These are phyloP conservation scores for Xylariaceae sp. DNA, from an alignment of 2,329 filamentous ascomycete species.

Conservation along the genomic window DNA sequence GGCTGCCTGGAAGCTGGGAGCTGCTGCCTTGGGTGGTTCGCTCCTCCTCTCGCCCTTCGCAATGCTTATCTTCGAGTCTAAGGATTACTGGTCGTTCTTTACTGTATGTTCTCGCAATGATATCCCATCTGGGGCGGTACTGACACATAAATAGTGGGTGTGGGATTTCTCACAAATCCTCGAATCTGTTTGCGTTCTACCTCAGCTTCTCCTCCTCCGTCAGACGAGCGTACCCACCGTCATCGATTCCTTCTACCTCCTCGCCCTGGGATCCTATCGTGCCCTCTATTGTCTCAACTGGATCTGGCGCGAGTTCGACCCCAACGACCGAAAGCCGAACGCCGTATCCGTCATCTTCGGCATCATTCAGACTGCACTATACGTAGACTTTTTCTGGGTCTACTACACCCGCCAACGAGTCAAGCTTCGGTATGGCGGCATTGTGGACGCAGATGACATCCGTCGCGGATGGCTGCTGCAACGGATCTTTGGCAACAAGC, in stretches of 20 bases:
- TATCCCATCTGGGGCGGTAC: not conserved
- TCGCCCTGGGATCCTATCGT: constrained; percentile 82
- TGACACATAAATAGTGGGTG: constrained; percentile 52
- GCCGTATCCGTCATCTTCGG: constrained; percentile 80
- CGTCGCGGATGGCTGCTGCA: constrained; percentile 79
- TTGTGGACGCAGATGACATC: constrained; percentile 88
- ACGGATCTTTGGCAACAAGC: constrained; percentile 65
- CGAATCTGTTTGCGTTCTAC: constrained; percentile 85
- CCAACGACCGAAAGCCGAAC: constrained; percentile 57
- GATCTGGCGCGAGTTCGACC: constrained; percentile 66
- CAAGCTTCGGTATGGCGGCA: constrained; percentile 81
- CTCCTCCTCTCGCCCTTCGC: constrained; percentile 67
- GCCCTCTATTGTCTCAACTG: constrained; percentile 89
- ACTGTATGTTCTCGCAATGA: constrained; percentile 38
- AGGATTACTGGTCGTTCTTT: constrained; percentile 44
- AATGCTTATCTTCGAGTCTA: constrained; percentile 61
- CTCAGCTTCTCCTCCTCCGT: constrained; percentile 84
- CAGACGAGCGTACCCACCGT: constrained; percentile 96
- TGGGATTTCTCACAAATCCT: constrained; percentile 90
- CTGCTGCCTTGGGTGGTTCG: constrained; percentile 62
- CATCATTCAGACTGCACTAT: constrained; percentile 82
- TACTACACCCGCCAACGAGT: constrained; percentile 92
- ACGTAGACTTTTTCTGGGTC: constrained; percentile 94
- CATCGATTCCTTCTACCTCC: constrained; percentile 93
- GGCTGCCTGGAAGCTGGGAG: constrained; percentile 87